These are phyloP conservation scores for Saturnispora silvae DNA, from an alignment of 805 yeast genomes.

Conservation along the genomic window DNA sequence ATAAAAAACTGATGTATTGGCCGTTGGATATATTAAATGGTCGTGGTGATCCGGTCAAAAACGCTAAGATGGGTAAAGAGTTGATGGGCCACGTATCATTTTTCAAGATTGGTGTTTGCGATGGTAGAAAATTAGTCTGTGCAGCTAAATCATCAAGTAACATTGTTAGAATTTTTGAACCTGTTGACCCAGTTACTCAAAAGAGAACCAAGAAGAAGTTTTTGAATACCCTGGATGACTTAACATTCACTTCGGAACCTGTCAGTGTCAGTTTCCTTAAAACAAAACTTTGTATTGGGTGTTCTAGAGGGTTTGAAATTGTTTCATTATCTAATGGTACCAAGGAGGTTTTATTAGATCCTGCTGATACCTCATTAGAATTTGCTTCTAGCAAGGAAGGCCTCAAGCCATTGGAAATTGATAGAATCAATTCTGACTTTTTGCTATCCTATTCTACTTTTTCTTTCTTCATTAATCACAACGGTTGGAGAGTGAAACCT, in stretches of 20 bases:
- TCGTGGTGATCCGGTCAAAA: conserved; percentile 35
- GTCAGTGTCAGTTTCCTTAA: conserved; percentile 84
- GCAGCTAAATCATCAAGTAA: conserved; percentile 82
- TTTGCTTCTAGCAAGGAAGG: conserved; percentile 79
- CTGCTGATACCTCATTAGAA: conserved; percentile 96
- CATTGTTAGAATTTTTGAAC: conserved; percentile 75
- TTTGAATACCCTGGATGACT: conserved; percentile 61
- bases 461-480: conserved; percentile 86
- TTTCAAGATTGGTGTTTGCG: conserved; percentile 88
- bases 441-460: conserved; percentile 83
- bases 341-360: conserved; percentile 84
- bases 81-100: conserved; percentile 80
- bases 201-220: conserved; percentile 59
- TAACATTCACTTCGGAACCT: conserved; percentile 79
- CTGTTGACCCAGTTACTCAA: conserved; percentile 60
- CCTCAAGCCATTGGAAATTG: conserved; percentile 76
- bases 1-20: conserved; percentile 71
- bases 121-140: conserved; percentile 79
- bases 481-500: conserved; percentile 93
- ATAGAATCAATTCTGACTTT: conserved; percentile 81
- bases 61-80: conserved; percentile 60
- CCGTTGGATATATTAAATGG: conserved; percentile 54
- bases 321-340: conserved; percentile 75
- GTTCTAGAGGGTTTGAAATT: conserved; percentile 93
- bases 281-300: conserved; percentile 85